Evolutionary conservation across 2,329 filamentous ascomycete species (phyloP), one percentile per base, ranked within the genome.

Genomic region (Kalaharituber pfeilii): DNA sequence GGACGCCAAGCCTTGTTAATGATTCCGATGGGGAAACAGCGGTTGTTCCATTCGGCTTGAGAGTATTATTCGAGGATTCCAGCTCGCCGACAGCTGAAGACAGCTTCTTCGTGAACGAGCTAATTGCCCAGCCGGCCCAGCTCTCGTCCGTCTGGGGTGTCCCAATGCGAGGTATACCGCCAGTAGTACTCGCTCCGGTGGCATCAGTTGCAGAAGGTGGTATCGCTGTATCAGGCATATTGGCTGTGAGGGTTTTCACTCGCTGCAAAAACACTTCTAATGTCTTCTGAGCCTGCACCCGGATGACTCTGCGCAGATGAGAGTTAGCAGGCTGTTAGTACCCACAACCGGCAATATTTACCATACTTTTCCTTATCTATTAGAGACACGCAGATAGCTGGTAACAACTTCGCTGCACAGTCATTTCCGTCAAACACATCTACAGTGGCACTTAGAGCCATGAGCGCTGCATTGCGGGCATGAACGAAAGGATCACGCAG

Each of bases 81-180:
- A 98, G 98, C 55, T 95, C 84, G 18, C 91, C 91, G 7, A 83
- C 83, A 0, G 86, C 87, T 0, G 84, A 71, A 1, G 86, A 81
- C 11, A 96, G 68, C 64, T 94, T 95, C 69, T 96, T 96, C 1
- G 91, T 96, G 66, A 98, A 98, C 1, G 87, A 95, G 0, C 91
- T 96, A 53, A 98, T 95, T 1, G 91, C 91, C 91, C 91, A 98
- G 11, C 91, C 91, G 1, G 91, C 80, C 91, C 91, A 96, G 3
- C 75, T 75, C 2, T 80, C 80, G 22, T 75, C 72, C 36, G 75
- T 77, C 57, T 86, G 83, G 1, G 86, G 81, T 1, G 84, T 91
- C 58, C 82, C 81, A 74, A 94, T 91, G 29, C 86, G 78, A 1
- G 85, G 82, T 0, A 77, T 75, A 20, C 69, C 65, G 39, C 70